Percentiles rank a stretch among this genome's conserved stretches.
Conservation (phyloP, 2,329 filamentous ascomycete genomes). For the Apiospora pterosperma region DNA sequence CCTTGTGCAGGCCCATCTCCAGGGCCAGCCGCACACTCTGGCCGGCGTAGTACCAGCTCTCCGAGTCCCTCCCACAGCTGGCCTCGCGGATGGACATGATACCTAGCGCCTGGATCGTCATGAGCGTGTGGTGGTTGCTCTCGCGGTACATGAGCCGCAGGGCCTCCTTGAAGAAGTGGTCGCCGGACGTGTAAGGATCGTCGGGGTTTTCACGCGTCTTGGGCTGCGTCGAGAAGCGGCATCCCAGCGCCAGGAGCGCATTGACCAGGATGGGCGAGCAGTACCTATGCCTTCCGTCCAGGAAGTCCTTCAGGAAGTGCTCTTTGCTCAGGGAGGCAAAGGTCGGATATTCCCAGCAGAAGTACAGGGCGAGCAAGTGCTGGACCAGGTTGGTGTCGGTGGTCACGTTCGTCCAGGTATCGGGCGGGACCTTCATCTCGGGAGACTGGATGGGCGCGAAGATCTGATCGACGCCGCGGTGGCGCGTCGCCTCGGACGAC, state of each 20-base stretch:
- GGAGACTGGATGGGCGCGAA: conserved; percentile 43
- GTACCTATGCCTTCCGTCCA: conserved; percentile 56
- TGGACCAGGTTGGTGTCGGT: conserved; percentile 55
- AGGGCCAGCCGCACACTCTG: conserved; percentile 70
- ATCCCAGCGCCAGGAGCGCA: conserved; percentile 62
- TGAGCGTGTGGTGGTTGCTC: conserved; percentile 57
- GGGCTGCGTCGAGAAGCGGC: conserved; percentile 64
- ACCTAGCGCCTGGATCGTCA: conserved; percentile 71
- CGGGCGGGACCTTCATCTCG: conserved; percentile 38
- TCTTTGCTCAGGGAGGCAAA: conserved; percentile 71
- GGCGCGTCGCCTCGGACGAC: conserved; percentile 27
- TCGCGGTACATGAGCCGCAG: conserved; percentile 57
- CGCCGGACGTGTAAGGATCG: conserved; percentile 63
- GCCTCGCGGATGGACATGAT: conserved; percentile 75
- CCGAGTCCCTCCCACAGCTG: conserved; percentile 68
- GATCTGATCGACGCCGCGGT: conserved; percentile 44
- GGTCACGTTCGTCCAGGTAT: conserved; percentile 61
- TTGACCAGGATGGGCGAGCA: conserved; percentile 68
- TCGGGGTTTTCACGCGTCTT: conserved; percentile 59
- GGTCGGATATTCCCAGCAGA: conserved; percentile 74
- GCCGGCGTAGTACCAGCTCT: conserved; percentile 70
- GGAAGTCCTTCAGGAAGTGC: conserved; percentile 65
- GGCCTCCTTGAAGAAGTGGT: conserved; percentile 72
- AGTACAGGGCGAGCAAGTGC: conserved; percentile 64
- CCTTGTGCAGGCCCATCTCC: conserved; percentile 65